These are phyloP conservation scores for Bipolaris sorokiniana DNA, from an alignment of 2,329 filamentous ascomycete species.

Conservation along the genomic window DNA sequence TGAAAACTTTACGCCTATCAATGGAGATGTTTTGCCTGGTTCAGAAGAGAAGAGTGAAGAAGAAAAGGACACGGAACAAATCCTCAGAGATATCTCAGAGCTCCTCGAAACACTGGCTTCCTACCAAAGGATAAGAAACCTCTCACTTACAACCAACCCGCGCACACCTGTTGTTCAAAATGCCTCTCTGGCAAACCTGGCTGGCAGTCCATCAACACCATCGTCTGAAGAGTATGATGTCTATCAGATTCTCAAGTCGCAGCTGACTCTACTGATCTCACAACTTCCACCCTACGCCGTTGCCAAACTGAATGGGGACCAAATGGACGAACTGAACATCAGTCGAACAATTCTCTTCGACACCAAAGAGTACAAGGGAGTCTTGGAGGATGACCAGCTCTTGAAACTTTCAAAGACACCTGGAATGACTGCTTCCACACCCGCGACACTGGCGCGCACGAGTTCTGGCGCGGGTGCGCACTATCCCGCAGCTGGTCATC, in stretches of 20 bases:
- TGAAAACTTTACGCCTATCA: slow-evolving; percentile 45
- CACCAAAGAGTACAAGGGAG: slow-evolving; percentile 74
- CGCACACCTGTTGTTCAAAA: slow-evolving; percentile 72
- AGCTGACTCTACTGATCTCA: slow-evolving; percentile 74
- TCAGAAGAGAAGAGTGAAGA: slow-evolving; percentile 50
- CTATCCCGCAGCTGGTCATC: slow-evolving; percentile 35
- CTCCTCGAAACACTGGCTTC: slow-evolving; percentile 78
- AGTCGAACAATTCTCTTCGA: slow-evolving; percentile 78
- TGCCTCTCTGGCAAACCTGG: slow-evolving; percentile 61
- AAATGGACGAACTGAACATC: slow-evolving; percentile 81
- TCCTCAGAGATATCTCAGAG: slow-evolving; percentile 75
- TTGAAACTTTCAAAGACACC: slow-evolving; percentile 53
- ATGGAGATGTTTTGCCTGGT: slow-evolving; percentile 30
- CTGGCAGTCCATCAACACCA: slow-evolving; percentile 68
- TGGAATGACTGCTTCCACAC: slow-evolving; percentile 35
- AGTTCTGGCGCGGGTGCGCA: slow-evolving; percentile 37
- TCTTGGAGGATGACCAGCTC: slow-evolving; percentile 81
- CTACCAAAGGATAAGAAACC: slow-evolving; percentile 78
- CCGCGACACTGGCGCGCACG: slow-evolving; percentile 36
- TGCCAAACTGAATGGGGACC: slow-evolving; percentile 83
- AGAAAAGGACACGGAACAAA: slow-evolving; percentile 69
- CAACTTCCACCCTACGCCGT: slow-evolving; percentile 83
- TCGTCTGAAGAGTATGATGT: slow-evolving; percentile 63
- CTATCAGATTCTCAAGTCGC: slow-evolving; percentile 77
- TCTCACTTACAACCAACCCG: slow-evolving; percentile 69